These are phyloP conservation scores for Boletus edulis DNA, from an alignment of 768 basidiomycete species.

Conservation along the genomic window DNA sequence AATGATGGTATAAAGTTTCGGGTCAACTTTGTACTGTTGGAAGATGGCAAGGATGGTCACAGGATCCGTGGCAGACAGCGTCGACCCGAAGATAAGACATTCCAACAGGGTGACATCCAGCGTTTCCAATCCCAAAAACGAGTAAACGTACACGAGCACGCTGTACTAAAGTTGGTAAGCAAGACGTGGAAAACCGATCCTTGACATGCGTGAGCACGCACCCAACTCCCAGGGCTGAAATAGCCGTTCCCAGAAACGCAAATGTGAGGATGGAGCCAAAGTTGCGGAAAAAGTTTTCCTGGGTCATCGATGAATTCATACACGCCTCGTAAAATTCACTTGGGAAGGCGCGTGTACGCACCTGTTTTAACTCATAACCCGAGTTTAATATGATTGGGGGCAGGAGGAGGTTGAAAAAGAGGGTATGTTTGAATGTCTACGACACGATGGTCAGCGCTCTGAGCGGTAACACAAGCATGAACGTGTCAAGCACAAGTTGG, in stretches of 20 bases:
- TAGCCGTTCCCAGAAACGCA: slow-evolving; percentile 93
- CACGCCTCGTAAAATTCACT: background rate
- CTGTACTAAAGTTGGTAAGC: slow-evolving; percentile 60
- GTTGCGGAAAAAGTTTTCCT: slow-evolving; percentile 99
- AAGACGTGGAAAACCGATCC: background rate
- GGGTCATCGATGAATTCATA: slow-evolving; percentile 5
- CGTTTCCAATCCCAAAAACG: slow-evolving; percentile 88
- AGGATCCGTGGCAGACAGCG: slow-evolving; percentile 95
- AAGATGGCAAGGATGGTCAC: slow-evolving; percentile 98
- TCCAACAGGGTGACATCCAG: slow-evolving; percentile 84
- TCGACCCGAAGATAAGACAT: slow-evolving; percentile 95
- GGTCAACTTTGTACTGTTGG: slow-evolving; percentile 98
- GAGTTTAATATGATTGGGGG: slow-evolving; percentile 98
- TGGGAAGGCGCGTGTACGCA: slow-evolving; percentile 28
- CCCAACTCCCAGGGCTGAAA: slow-evolving; percentile 96
- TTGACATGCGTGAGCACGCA: slow-evolving; percentile 38
- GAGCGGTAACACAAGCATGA: no score
- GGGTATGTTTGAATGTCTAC: slow-evolving; percentile 93
- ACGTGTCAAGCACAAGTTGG: no score
- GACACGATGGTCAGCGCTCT: background rate
- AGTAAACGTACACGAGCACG: slow-evolving; percentile 91
- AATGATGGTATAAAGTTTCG: slow-evolving; percentile 94
- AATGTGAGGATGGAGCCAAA: slow-evolving; percentile 95
- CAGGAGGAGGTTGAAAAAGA: slow-evolving; percentile 97
- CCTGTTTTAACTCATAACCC: slow-evolving; percentile 97